These are phyloP conservation scores for Maudiozyma serrabonitensis DNA, from an alignment of 805 yeast species.

Conservation along the genomic window DNA sequence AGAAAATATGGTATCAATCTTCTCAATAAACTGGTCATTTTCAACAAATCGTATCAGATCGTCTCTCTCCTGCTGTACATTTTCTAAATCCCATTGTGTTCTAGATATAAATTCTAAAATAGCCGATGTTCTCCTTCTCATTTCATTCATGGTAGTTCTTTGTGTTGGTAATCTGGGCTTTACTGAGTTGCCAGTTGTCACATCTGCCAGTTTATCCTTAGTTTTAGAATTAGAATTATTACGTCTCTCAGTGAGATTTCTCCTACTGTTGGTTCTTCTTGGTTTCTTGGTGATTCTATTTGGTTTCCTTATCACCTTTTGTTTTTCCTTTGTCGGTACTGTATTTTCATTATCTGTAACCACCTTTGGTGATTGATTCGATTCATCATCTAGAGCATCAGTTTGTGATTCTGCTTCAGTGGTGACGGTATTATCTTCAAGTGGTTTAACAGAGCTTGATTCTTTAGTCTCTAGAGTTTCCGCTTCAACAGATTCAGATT, in stretches of 20 bases:
- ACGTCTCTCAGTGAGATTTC: constrained; percentile 5
- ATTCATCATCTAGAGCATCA: not conserved
- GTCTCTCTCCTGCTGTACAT: constrained; percentile 54
- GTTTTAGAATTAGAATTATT: not conserved
- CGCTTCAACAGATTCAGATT: too few species aligned
- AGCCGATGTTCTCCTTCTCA: constrained; percentile 82
- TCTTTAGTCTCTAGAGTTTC: too few species aligned
- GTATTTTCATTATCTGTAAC: not conserved
- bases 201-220: not conserved
- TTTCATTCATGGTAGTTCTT: constrained; percentile 66
- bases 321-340: not conserved
- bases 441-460: not conserved
- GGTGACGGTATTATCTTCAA: not conserved
- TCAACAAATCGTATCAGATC: constrained; percentile 40
- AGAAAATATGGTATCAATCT: constrained; percentile 36
- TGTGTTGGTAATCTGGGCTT: constrained; percentile 79
- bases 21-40: constrained; percentile 31
- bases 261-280: not conserved
- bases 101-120: constrained; percentile 85
- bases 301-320: not conserved
- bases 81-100: constrained; percentile 73
- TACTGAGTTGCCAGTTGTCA: constrained; percentile 34
- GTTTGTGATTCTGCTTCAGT: not conserved
- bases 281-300: not conserved
- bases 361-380: not conserved